Evolutionary conservation across 2,329 filamentous ascomycete genomes (phyloP), one percentile per base, ranked within the genome.

Genomic region (Phialocephala subalpina): DNA sequence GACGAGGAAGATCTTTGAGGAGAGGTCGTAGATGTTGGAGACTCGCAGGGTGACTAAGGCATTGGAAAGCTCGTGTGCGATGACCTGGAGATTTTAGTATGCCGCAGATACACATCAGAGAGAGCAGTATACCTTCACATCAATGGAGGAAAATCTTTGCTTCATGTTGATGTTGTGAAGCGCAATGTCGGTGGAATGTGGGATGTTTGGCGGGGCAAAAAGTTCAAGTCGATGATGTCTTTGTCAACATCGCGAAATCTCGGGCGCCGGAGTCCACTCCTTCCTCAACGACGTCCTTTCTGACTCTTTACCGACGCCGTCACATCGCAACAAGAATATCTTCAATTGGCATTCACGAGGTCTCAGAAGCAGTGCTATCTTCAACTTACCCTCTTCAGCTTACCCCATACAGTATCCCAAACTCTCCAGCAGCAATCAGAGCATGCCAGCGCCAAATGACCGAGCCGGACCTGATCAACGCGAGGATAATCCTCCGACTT

Each of bases 11-110:
- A 98, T 97, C 77, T 95, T 94, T 70, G 94, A 94, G 69, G 93
- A 97, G 66, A 99, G 88, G 78, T 99, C 96, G 82, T 99, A 98
- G 78, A 97, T 90, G 77, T 99, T 99, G 69, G 92, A 89, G 59
- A 98, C 87, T 69, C 96, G 92, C 68, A 98, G 85, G 66, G 88
- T 88, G 65, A 91, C 87, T 62, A 99, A 86, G 70, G 86, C 87
- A 69, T 87, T 83, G 66, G 93, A 90, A 69, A 99, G 91, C 86
- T 99, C 96, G 78, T 97, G 93, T 64, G 94, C 92, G 77, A 98
- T 97, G 80, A 97, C 93, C 93, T 97, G 60, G 59, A 35, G 36
- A 12, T 27, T 67, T 60, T 70, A 63, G 16, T 18, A 35, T 2
- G 42, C 38, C 27, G 20, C 53, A 40, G 16, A 38, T 12, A 16